A percentile compares a stretch with the other conserved stretches of the same genome.
phyloP scores from a whole-genome alignment of 1,139 yeast genomes.

The Protomyces lactucae-debilis region DNA sequence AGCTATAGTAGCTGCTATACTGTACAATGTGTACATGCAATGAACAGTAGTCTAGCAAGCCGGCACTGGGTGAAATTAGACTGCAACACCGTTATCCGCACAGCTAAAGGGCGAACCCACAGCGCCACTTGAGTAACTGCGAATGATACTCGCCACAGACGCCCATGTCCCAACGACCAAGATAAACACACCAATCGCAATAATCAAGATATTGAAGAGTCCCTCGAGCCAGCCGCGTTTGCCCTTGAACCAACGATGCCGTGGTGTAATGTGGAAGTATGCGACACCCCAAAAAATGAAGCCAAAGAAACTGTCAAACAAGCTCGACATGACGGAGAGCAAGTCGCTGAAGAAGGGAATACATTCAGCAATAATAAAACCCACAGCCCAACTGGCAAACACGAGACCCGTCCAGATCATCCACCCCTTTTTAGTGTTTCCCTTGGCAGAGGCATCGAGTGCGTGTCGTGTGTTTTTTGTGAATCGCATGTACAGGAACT shows the following conservation, averaged over 20 bases:
- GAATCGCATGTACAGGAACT: conserved; percentile 24
- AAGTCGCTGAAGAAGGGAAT: conserved; percentile 60
- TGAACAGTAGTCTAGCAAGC: too few relatives aligned
- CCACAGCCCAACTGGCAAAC: conserved; percentile 45
- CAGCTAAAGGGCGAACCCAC: conserved; percentile 54
- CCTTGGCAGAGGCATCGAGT: conserved; percentile 9
- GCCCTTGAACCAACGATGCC: conserved; percentile 32
- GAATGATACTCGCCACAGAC: conserved; percentile 51
- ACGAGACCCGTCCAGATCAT: conserved; percentile 48
- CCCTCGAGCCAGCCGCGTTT: conserved; percentile 34
- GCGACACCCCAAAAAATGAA: conserved; percentile 65
- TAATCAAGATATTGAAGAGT: conserved; percentile 43
- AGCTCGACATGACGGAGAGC: conserved; percentile 56
- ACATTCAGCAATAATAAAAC: conserved; percentile 55
- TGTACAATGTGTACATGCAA: too few relatives aligned
- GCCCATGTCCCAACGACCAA: conserved; percentile 59
- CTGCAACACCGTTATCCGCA: conserved; percentile 44
- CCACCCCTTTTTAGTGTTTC: conserved; percentile 54
- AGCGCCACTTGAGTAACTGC: conserved; percentile 46
- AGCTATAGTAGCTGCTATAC: too few relatives aligned
- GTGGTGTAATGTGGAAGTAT: conserved; percentile 41
- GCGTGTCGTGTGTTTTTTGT: conserved; percentile 19
- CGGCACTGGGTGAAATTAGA: neutral
- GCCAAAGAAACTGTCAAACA: conserved; percentile 63
- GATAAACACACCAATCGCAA: conserved; percentile 49